Percentiles rank a stretch among this genome's conserved stretches.
Evolutionary conservation across 306 rosid genomes (phyloP).

Genomic region (Citrullus colocynthis): DNA sequence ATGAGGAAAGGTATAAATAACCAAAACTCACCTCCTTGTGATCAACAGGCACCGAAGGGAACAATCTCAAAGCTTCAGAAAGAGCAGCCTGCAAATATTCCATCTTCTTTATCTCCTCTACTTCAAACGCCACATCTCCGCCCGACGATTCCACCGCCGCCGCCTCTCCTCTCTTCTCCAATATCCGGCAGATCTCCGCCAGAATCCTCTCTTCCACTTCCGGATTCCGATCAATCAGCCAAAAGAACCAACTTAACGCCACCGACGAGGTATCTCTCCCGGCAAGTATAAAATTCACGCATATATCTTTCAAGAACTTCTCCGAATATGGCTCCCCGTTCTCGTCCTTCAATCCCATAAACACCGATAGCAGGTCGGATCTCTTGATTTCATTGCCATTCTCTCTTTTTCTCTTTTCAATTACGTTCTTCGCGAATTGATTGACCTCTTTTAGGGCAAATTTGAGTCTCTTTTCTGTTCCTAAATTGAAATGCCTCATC

Average conservation of each 20-base stretch:
- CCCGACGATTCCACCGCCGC: not conserved
- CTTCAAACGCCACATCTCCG: conserved; percentile 24
- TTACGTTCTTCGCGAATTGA: conserved; percentile 62
- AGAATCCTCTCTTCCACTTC: conserved; percentile 50
- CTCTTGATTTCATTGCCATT: conserved; percentile 5
- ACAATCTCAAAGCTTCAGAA: conserved; percentile 71
- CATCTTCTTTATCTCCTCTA: conserved; percentile 82
- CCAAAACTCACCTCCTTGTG: conserved; percentile 65
- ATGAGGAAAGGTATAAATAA: not conserved
- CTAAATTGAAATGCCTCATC: conserved; percentile 58
- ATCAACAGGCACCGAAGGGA: conserved; percentile 86
- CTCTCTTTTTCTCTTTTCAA: conserved; percentile 54
- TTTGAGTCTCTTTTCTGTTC: conserved; percentile 49
- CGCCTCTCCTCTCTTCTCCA: conserved; percentile 29
- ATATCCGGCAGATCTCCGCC: conserved; percentile 40
- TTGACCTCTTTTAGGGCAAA: conserved; percentile 49
- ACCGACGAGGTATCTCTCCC: conserved; percentile 96
- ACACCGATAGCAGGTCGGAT: conserved; percentile 56
- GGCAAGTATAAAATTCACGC: conserved; percentile 80
- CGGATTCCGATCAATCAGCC: conserved; percentile 57
- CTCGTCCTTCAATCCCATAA: conserved; percentile 64
- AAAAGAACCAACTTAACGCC: conserved; percentile 90
- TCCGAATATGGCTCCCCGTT: conserved; percentile 42
- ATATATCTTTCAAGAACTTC: conserved; percentile 76
- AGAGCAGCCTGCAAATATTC: conserved; percentile 87